phyloP scores from a whole-genome alignment of 257 asterid species.

The Capsicum pubescens region DNA sequence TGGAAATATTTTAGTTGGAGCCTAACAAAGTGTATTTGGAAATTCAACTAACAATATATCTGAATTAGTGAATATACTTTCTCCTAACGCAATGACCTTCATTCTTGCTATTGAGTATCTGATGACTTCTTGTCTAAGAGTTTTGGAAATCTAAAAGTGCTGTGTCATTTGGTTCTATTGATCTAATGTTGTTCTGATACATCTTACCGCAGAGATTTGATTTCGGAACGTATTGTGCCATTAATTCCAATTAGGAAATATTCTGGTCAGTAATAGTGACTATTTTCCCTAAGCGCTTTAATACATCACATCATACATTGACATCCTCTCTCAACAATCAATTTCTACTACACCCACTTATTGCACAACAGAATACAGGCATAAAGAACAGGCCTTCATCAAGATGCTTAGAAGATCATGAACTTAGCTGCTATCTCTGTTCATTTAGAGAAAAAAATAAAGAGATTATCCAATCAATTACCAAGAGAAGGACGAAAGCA shows the following conservation, averaged over 20 bases:
- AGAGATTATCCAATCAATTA: not conserved
- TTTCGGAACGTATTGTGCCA: not conserved
- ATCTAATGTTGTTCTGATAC: not conserved
- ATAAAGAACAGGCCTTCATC: not conserved
- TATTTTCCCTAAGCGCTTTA: too few species aligned
- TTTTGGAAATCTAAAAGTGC: not conserved
- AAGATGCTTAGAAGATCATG: not conserved
- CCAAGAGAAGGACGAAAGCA: not conserved
- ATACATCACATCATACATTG: too few species aligned
- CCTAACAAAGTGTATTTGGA: not conserved
- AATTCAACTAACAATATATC: conserved; percentile 4
- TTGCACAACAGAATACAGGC: not conserved
- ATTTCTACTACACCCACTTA: not conserved
- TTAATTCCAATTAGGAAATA: not conserved
- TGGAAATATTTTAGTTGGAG: not conserved
- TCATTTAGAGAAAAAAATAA: not conserved
- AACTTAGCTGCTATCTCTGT: not conserved
- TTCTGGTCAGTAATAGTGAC: too few species aligned
- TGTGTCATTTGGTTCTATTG: not conserved
- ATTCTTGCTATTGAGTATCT: not conserved
- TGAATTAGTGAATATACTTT: not conserved
- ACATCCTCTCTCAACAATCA: too few species aligned
- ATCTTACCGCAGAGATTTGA: not conserved
- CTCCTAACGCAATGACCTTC: not conserved
- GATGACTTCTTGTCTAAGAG: not conserved